Evolutionary conservation across 164 flowering plant species (phyloP), one percentile per base, ranked within the genome.

Genomic region (Sedum album): DNA sequence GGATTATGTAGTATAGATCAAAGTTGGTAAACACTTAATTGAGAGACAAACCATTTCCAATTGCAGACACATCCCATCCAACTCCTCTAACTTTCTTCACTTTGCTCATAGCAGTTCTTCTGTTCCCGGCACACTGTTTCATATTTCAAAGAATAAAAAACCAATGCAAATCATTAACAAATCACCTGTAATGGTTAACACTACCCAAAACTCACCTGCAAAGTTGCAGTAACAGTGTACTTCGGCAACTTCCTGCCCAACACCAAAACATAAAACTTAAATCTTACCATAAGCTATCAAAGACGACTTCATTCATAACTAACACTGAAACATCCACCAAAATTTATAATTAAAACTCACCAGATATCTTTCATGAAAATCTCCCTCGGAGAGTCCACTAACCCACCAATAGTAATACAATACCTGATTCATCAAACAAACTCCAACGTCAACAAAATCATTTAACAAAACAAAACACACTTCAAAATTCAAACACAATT

Each of bases 81-180:
- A 94, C 96, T 76, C 97, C 99, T 76, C 74, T 90, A 69, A 94
- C 99, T 69, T 77, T 84, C 72, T 76, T 83, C 38, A 66, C 77
- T 63, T 87, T 82, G 81, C 97, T 95, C 99, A 95, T 95, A 31
- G 99, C 97, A n/a, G 97, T 95, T 79, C 99, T 86, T 71, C 99
- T 82, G 75, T 95, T 95, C 46, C 99, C 99, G 72, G 99, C 99
- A 83, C 99, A 95, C 99, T 94, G 79, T 9, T 44, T 31, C 67
- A 36, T 38, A 61, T 68, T 66, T n/a, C 25, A 65, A 21, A 21
- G 7, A 65, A 6, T 25, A 21, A 35, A 35, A n/a, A 20, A 5
- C 15, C 38, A 31, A 39, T 4, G 2, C 28, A 10, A 35, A 10
- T 31, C n/a, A 30, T 1, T 13, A 18, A 33, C 13, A 36, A 7